Base-by-base conservation (phyloP, 495 filamentous ascomycete genomes). In the Trichoderma gamsii region DNA sequence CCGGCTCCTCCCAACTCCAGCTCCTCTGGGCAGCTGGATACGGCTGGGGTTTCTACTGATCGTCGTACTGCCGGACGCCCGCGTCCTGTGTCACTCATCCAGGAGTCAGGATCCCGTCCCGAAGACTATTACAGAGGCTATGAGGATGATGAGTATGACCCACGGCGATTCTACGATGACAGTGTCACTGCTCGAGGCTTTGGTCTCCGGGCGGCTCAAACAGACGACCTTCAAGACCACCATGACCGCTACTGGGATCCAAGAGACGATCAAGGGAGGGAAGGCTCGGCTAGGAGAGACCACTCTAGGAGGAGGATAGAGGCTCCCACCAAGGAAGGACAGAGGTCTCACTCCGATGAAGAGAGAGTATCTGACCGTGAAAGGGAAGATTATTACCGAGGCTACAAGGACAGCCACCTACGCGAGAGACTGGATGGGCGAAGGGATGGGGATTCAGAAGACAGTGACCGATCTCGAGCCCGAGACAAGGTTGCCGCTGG, bases 81-180 rank as follows among this genome's bases (percentile, higher is more conserved):
- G 1, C 76, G 84, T 15, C 82, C 83, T 7, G 73, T 82, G 5
- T 82, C 81, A 0, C 70, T 83, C n/a, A 80, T 82, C 43, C 80
- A 83, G 46, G 83, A 85, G 43, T 61, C 51, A 64, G 78, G 69
- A 43, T 69, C 70, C n/a, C 80, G 81, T 49, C 68, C 73, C 23
- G 80, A 81, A 9, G 81, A 83, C 1, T 73, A 79, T 35, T 80
- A 83, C 63, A 78, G 76, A 32, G 72, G 69, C 4, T 77, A 77
- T 66, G 78, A 82, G 12, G 78, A 80, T 44, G 76, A 80, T 59
- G 72, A 71, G 6, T 46, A 51, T 32, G 41, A 46, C 18, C 41
- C 65, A 6, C 41, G 41, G n/a, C 41, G 43, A 2, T 80, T 80
- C 68, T 72, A 76, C 29, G 80, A 81, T 35, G 76, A 79, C 3